phyloP scores from a whole-genome alignment of 2,329 filamentous ascomycete genomes.

The Hymenoscyphus fructigenus region DNA sequence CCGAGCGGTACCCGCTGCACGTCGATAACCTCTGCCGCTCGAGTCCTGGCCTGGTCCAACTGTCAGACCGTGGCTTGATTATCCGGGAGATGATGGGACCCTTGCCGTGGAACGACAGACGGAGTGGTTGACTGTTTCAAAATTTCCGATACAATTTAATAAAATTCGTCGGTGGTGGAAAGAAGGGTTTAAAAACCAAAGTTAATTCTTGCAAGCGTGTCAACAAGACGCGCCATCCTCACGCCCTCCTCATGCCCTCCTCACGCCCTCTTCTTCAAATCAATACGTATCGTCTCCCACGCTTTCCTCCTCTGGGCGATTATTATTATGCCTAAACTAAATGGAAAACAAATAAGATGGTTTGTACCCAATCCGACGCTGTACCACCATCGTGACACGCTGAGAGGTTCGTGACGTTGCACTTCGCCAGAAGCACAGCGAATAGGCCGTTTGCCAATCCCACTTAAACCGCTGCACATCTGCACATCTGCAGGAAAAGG shows the following conservation, averaged over 20 bases:
- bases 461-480: background rate
- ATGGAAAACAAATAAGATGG: slow-evolving; percentile 5
- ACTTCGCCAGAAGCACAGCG: background rate
- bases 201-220: background rate
- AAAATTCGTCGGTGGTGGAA: background rate
- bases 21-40: slow-evolving; percentile 2
- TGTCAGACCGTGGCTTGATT: background rate
- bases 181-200: background rate
- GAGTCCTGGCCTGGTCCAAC: background rate
- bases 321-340: background rate
- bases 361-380: slow-evolving; percentile 4
- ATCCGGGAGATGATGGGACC: background rate
- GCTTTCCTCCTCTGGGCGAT: slow-evolving; percentile 2
- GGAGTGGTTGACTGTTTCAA: background rate
- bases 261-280: background rate
- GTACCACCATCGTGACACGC: background rate
- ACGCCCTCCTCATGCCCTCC: background rate
- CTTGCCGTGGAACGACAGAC: background rate
- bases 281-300: background rate
- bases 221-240: background rate
- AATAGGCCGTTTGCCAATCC: background rate
- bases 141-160: background rate
- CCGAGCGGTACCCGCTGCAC: background rate
- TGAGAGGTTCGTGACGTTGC: slow-evolving; percentile 1
- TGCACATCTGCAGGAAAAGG: background rate